Evolutionary conservation across 2,329 filamentous ascomycete species (phyloP).

Genomic region (Tothia fuscella): DNA sequence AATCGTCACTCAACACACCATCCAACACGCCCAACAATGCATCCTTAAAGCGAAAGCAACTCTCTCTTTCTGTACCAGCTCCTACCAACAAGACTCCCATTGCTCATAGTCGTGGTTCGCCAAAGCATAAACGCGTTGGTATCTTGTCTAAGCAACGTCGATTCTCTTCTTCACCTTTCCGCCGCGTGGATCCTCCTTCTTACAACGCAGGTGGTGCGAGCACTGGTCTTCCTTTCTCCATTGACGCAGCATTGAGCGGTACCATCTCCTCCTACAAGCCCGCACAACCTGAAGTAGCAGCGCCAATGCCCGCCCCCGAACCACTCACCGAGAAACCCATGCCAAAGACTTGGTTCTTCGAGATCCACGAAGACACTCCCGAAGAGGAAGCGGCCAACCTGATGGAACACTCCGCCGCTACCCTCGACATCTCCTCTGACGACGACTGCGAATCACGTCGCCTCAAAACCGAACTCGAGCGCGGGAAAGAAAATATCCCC

Average conservation of each 20-base stretch:
- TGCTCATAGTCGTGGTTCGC: slow-evolving; percentile 56
- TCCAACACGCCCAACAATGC: slow-evolving; percentile 17
- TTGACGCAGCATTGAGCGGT: slow-evolving; percentile 71
- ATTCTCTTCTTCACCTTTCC: slow-evolving; percentile 48
- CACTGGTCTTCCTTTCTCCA: slow-evolving; percentile 56
- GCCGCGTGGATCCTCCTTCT: slow-evolving; percentile 59
- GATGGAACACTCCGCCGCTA: slow-evolving; percentile 79
- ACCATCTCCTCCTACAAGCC: slow-evolving; percentile 53
- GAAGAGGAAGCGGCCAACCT: slow-evolving; percentile 87
- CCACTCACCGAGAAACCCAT: slow-evolving; percentile 37
- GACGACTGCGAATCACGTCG: slow-evolving; percentile 47
- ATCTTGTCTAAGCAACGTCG: slow-evolving; percentile 53
- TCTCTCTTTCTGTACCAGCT: slow-evolving; percentile 26
- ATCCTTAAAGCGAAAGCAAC: slow-evolving; percentile 25
- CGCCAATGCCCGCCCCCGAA: slow-evolving; percentile 17
- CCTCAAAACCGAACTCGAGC: slow-evolving; percentile 40
- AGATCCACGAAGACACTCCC: slow-evolving; percentile 84
- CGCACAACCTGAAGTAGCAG: slow-evolving; percentile 24
- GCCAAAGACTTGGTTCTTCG: slow-evolving; percentile 67
- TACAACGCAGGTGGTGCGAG: slow-evolving; percentile 37
- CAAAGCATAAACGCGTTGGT: slow-evolving; percentile 57
- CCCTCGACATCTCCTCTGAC: slow-evolving; percentile 83
- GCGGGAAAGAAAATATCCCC: slow-evolving; percentile 89
- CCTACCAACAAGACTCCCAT: slow-evolving; percentile 32
- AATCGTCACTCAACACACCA: slow-evolving; percentile 13